Evolutionary conservation across 164 flowering plant genomes (phyloP), one percentile per base, ranked within the genome.

Genomic region (Nelumbo lutea): DNA sequence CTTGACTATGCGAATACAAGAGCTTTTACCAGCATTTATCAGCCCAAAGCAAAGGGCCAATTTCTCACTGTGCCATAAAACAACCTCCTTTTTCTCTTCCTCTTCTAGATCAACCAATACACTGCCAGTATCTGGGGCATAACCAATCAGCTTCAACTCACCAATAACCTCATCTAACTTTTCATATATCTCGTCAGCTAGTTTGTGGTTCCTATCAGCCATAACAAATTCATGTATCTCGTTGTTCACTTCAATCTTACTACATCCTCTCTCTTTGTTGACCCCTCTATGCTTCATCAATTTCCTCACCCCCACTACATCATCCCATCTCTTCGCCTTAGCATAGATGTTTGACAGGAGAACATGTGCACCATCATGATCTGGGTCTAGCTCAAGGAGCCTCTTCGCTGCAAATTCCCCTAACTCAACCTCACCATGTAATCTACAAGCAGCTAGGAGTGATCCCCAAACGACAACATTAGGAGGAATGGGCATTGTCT

Each of bases 21-120:
- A 75, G 4, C 76, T 82, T 42, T 73, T 69, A n/a, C 47, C 68
- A 56, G 57, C 60, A 64, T 61, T 79, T 51, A 87, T 51, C 55
- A 90, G 72, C 15, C 86, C 93, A 69, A 77, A 90, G 65, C 85
- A 84, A 15, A 90, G 80, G 3, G 96, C 98, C 70, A 90, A 76
- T 80, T 90, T 92, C 82, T 90, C 95, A 68, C 95, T 85, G 55
- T 92, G 95, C 86, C 84, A 84, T 40, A 87, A 76, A 67, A 89
- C 73, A 50, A 73, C 83, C 38, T 89, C 83, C 72, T 75, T 72
- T 67, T 92, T 90, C 67, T 86, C 90, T 58, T 89, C 91, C 56
- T 89, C 96, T 42, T 86, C 85, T 68, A 90, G 39, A 79, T 90
- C 87, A 64, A 84, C 79, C 73, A 86, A 72, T 69, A 86, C 88